Percentiles rank a stretch among this genome's conserved stretches.
Evolutionary conservation across 73 alveolate genomes (phyloP).

Genomic region (Symbiodinium pilosum): DNA sequence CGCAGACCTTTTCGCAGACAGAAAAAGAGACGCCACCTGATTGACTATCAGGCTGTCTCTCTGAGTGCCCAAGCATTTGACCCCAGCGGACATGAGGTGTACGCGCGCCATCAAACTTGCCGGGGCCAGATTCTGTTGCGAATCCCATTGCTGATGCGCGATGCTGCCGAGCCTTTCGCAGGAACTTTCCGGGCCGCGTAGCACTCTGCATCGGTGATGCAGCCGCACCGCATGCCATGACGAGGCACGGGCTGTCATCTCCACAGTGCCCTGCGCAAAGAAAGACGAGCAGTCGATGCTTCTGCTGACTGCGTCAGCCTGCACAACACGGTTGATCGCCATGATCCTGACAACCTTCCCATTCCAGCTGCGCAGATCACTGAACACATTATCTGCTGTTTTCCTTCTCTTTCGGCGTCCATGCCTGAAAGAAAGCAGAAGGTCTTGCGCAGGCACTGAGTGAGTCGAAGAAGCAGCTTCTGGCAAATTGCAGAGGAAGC

Average conservation of each 20-base stretch:
- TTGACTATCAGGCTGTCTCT: background rate
- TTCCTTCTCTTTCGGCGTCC: background rate
- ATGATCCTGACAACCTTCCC: background rate
- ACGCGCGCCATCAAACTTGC: background rate
- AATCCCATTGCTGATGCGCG: background rate
- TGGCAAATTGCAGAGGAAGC: background rate
- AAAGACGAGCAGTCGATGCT: background rate
- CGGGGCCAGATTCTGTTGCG: background rate
- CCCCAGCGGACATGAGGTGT: background rate
- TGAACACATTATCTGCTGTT: background rate
- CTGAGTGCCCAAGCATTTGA: background rate
- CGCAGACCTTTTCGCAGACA: background rate
- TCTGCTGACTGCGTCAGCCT: background rate
- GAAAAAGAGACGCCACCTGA: background rate
- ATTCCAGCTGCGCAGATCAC: background rate
- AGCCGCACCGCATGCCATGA: constrained; percentile 28
- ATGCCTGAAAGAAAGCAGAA: background rate
- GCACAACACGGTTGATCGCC: background rate
- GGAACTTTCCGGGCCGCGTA: background rate
- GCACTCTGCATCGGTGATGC: constrained; percentile 15
- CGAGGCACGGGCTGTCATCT: background rate
- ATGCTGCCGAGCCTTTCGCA: background rate
- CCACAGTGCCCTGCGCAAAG: background rate
- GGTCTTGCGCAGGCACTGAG: background rate
- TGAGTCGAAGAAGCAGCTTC: background rate